Evolutionary conservation across 2,329 filamentous ascomycete species (phyloP), one percentile per base, ranked within the genome.

Genomic region (Pseudogymnoascus sp.): DNA sequence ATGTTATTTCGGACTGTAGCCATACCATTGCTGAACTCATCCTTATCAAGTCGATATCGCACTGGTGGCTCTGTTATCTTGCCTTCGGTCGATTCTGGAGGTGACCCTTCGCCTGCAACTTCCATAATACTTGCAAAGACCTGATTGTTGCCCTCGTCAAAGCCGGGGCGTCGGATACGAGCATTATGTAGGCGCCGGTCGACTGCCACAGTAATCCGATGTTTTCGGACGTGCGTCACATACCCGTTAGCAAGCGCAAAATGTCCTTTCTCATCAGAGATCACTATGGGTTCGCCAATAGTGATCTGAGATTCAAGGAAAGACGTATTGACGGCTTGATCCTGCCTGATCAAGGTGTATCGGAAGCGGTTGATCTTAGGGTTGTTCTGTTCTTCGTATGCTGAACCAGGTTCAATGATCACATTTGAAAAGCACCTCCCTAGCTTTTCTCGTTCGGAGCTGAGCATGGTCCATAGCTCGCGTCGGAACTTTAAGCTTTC

Each of bases 11-110:
- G 87, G 52, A 96, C 90, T 30, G 89, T 89, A 2, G 94, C 92
- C 91, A 99, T 96, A 63, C 94, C 94, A 70, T 96, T 97, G 75
- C 91, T 96, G 75, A 99, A 99, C 72, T 99, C 94, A 70, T 99
- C 94, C 73, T 97, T 97, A 75, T 99, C 94, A 3, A 99, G 79
- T 23, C 94, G 88, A 70, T 96, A 99, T 58, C 85, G 80, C 5
- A 89, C 77, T 3, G 83, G 83, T 3, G 81, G 74, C 62, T 80
- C 78, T 63, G 80, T 78, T 66, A 80, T 78, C 67, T 79, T 82
- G 28, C 76, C 78, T 41, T 82, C 75, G 4, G 81, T 79, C 62
- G 84, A 77, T 36, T 82, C 77, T 23, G 79, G 76, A 0, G 76
- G 76, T 36, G 78, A 79, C 1, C 81, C 83, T 68, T 86, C 82